Conservation (phyloP, 495 filamentous ascomycete species). For the Baudoinia panamericana region DNA sequence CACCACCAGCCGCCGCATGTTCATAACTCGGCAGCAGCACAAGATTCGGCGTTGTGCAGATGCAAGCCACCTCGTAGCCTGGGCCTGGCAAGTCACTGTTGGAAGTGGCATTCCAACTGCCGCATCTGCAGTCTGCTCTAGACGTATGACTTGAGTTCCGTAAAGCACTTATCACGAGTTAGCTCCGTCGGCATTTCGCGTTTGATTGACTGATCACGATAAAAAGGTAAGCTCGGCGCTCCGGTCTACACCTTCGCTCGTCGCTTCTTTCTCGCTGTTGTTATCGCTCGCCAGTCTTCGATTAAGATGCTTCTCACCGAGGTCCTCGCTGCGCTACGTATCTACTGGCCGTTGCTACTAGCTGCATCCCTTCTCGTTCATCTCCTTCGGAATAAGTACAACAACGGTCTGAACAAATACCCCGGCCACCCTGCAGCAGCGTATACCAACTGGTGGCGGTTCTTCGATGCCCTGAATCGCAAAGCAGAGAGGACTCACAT, state of each 20-base stretch:
- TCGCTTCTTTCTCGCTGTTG: slow-evolving; percentile 1
- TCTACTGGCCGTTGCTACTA: slow-evolving; percentile 37
- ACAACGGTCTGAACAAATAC: slow-evolving; percentile 37
- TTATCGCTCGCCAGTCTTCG: slow-evolving; percentile 2
- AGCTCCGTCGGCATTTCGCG: no score
- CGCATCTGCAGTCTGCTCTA: no score
- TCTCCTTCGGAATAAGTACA: slow-evolving; percentile 44
- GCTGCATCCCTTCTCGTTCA: slow-evolving; percentile 28
- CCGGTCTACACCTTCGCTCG: background rate
- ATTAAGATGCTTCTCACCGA: slow-evolving; percentile 24
- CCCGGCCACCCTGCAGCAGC: slow-evolving; percentile 28
- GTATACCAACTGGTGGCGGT: slow-evolving; percentile 35
- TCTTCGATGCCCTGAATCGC: slow-evolving; percentile 48
- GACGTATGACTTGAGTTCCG: no score
- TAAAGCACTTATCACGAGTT: no score
- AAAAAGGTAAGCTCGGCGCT: no score
- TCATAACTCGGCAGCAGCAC: no score
- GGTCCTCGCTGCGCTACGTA: slow-evolving; percentile 29
- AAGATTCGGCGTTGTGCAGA: no score
- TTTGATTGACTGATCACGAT: no score
- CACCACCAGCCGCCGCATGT: no score
- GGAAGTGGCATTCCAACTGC: no score
- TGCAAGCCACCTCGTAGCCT: no score
- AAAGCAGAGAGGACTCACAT: slow-evolving; percentile 54
- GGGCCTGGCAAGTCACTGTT: no score